Conservation (phyloP, 1,139 yeast species). For the Protomyces inouyei region DNA sequence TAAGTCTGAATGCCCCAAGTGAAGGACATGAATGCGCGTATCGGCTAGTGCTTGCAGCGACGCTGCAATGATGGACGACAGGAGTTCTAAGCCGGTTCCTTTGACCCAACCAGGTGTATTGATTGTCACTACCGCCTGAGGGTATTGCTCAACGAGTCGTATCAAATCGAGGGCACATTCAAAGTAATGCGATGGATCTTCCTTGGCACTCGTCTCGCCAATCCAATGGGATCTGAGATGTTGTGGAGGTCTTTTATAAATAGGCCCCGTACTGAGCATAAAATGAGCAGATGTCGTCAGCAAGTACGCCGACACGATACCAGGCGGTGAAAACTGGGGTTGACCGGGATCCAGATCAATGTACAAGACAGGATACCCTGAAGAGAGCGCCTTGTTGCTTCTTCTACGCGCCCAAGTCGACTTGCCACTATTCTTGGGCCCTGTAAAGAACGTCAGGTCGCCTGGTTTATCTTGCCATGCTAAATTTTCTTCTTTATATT, state of each 20-base stretch:
- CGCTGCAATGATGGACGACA: slow-evolving; percentile 47
- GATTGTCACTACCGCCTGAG: slow-evolving; percentile 48
- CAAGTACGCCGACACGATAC: slow-evolving; percentile 48
- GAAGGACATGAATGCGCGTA: neutral
- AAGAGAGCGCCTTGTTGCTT: slow-evolving; percentile 44
- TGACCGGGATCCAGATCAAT: slow-evolving; percentile 91
- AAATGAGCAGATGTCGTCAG: slow-evolving; percentile 27
- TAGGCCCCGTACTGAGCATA: slow-evolving; percentile 33
- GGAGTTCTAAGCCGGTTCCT: slow-evolving; percentile 73
- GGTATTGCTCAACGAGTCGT: slow-evolving; percentile 25
- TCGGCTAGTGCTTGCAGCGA: neutral
- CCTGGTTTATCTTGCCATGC: neutral
- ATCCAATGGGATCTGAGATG: slow-evolving; percentile 47
- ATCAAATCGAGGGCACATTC: slow-evolving; percentile 47
- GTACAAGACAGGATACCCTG: slow-evolving; percentile 41
- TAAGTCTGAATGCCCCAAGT: slow-evolving; percentile 29
- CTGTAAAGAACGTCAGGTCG: slow-evolving; percentile 44
- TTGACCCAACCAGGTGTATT: slow-evolving; percentile 94
- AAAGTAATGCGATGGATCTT: slow-evolving; percentile 58
- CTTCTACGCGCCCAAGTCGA: slow-evolving; percentile 63
- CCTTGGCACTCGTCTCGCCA: slow-evolving; percentile 72
- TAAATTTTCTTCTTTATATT: neutral
- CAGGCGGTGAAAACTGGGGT: slow-evolving; percentile 72
- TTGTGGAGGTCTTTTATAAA: neutral
- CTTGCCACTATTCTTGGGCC: slow-evolving; percentile 78